These are phyloP conservation scores for Hanseniaspora clermontiae DNA, from an alignment of 805 yeast species.

Conservation along the genomic window DNA sequence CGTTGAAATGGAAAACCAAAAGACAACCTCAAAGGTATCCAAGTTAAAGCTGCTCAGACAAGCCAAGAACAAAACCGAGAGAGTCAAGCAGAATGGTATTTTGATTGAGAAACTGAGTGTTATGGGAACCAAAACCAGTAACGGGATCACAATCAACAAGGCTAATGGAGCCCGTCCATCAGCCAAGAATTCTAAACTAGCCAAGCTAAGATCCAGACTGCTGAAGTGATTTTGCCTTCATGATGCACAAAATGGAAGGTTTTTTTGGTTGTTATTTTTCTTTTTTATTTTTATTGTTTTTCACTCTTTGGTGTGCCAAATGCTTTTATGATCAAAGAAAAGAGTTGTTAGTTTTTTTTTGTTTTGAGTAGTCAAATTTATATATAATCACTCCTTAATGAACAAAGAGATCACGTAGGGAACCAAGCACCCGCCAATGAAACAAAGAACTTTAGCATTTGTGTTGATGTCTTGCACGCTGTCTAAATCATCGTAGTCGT, in stretches of 20 bases:
- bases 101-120: conserved; percentile 1
- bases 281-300: too few relatives aligned
- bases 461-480: not conserved
- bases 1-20: conserved; percentile 7
- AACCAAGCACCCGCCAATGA: conserved; percentile 4
- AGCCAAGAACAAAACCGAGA: conserved; percentile 8
- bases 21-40: conserved; percentile 15
- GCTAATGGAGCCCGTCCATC: not conserved
- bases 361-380: not conserved
- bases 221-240: not conserved
- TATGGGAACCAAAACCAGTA: not conserved
- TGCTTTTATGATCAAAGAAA: too few relatives aligned
- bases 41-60: conserved; percentile 7
- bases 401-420: conserved; percentile 1
- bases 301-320: too few relatives aligned
- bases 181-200: conserved; percentile 1
- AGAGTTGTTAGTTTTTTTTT: not conserved
- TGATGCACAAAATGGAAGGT: not conserved
- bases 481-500: conserved; percentile 14
- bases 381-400: not conserved
- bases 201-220: conserved; percentile 6
- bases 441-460: not conserved
- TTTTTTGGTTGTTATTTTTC: too few relatives aligned
- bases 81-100: conserved; percentile 6
- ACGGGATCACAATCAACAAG: not conserved